Evolutionary conservation across 805 yeast species (phyloP), one percentile per base, ranked within the genome.

Genomic region (Zygosaccharomyces rouxii): DNA sequence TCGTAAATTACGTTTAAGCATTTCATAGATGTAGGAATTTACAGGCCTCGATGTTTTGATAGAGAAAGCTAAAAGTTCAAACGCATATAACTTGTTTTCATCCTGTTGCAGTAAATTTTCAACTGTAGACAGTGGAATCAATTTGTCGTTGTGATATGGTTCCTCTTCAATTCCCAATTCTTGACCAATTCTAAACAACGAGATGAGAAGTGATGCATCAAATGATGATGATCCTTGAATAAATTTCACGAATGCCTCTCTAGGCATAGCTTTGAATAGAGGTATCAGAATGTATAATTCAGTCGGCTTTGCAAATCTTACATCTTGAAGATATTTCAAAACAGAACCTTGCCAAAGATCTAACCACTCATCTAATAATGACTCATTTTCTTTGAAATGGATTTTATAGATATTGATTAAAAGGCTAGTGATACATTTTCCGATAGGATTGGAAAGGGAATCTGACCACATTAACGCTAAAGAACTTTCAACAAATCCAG

Each of bases 401-500:
- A 64, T 57, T 22, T 46, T 56, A 49, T 72, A 71, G 4, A 71
- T 50, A 38, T 66, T 66, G 31, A 69, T 61, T 46, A 75, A 59
- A 1, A 79, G 50, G 0, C 74, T 58, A 5, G 71, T 70, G 1
- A 84, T 48, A 14, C 82, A 72, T 57, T 80, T 84, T n/a, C 86
- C 82, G 16, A 81, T 72, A 2, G 84, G 76, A 51, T 80, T 85
- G 0, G 94, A 83, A 47, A 88, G 62, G 0, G 88, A 77, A 54
- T 78, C 80, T 1, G 81, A 72, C 42, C 56, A 46, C 69, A 85
- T 80, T 14, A 73, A 64, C 2, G 67, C 56, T 11, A 85, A 59
- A n/a, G 85, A 74, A 7, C 67, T 67, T 2, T 55, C 55, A 3
- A 80, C 64, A 50, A 85, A 80, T 1, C 54, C 38, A 0, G 85